A percentile compares a stretch with the other conserved stretches of the same genome.
phyloP scores from a whole-genome alignment of 805 yeast genomes.

The Candida palmyrensis region DNA sequence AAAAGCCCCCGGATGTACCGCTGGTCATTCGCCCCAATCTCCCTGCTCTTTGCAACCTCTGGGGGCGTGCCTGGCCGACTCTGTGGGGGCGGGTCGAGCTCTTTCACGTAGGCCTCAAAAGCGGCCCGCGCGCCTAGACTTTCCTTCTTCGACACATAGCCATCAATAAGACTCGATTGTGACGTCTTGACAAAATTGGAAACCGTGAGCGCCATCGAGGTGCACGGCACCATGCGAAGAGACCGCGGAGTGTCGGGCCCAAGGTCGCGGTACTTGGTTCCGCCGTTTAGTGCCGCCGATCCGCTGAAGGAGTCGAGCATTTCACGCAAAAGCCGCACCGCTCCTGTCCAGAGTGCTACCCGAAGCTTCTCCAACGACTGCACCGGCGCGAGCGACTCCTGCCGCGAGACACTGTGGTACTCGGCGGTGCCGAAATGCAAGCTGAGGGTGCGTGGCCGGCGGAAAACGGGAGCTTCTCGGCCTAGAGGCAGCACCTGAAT shows the following conservation, averaged over 20 bases:
- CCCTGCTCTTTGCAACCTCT: neutral
- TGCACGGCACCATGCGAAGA: slow-evolving; percentile 37
- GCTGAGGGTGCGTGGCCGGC: slow-evolving; percentile 54
- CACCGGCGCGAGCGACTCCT: slow-evolving; percentile 32
- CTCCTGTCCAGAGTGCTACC: slow-evolving; percentile 20
- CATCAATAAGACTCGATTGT: slow-evolving; percentile 28
- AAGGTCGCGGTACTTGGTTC: slow-evolving; percentile 13
- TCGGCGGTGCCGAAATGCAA: slow-evolving; percentile 27
- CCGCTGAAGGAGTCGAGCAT: slow-evolving; percentile 22
- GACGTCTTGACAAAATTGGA: slow-evolving; percentile 48
- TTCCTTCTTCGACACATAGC: slow-evolving; percentile 14
- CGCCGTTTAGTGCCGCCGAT: slow-evolving; percentile 17
- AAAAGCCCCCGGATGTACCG: slow-evolving; percentile 16
- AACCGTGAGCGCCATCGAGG: slow-evolving; percentile 46
- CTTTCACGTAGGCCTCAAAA: too few relatives aligned
- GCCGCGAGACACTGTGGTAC: slow-evolving; percentile 31
- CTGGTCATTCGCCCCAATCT: slow-evolving; percentile 11
- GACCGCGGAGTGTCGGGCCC: too few relatives aligned
- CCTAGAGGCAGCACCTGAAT: slow-evolving; percentile 18
- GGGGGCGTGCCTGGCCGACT: too few relatives aligned
- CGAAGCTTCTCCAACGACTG: slow-evolving; percentile 33
- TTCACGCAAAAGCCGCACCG: slow-evolving; percentile 38
- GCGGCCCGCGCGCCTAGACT: neutral
- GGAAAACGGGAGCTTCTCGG: slow-evolving; percentile 18
- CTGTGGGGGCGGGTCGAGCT: neutral